Evolutionary conservation across 192 early-diverging fungal species (phyloP).

Genomic region (Podochytrium sp.): DNA sequence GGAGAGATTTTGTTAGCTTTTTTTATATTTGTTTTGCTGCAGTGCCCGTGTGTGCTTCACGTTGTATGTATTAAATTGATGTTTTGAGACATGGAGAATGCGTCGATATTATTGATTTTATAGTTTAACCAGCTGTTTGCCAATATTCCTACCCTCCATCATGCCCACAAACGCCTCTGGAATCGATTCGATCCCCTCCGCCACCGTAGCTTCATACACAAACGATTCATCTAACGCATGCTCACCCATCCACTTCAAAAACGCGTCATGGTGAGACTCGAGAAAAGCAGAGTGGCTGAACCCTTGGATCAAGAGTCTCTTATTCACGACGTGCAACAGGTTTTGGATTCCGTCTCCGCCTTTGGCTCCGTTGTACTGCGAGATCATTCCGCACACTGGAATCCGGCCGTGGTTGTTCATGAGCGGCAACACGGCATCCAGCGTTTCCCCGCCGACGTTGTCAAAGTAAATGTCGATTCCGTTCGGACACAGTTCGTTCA

Average conservation of each 20-base stretch:
- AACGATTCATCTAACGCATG: slow-evolving; percentile 67
- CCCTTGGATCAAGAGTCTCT: slow-evolving; percentile 63
- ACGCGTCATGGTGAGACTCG: slow-evolving; percentile 43
- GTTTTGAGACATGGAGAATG: too few species aligned
- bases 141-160: slow-evolving; percentile 49
- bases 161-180: slow-evolving; percentile 52
- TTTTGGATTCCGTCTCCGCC: slow-evolving; percentile 63
- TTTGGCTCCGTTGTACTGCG: slow-evolving; percentile 69
- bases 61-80: too few species aligned
- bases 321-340: slow-evolving; percentile 55
- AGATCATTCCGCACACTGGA: slow-evolving; percentile 74
- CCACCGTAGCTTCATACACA: slow-evolving; percentile 58
- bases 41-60: too few species aligned
- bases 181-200: slow-evolving; percentile 69
- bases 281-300: slow-evolving; percentile 63
- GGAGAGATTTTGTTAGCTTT: slow-evolving; percentile 13
- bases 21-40: too few species aligned
- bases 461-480: slow-evolving; percentile 91
- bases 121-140: slow-evolving; percentile 52
- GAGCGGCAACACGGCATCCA: slow-evolving; percentile 71
- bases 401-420: slow-evolving; percentile 73
- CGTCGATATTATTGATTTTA: too few species aligned
- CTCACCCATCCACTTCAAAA: slow-evolving; percentile 45
- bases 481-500: slow-evolving; percentile 68
- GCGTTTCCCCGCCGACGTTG: slow-evolving; percentile 78